A percentile compares a stretch with the other conserved stretches of the same genome.
These are phyloP conservation scores for Lepiota venenata DNA, from an alignment of 768 basidiomycete genomes.

Conservation along the genomic window DNA sequence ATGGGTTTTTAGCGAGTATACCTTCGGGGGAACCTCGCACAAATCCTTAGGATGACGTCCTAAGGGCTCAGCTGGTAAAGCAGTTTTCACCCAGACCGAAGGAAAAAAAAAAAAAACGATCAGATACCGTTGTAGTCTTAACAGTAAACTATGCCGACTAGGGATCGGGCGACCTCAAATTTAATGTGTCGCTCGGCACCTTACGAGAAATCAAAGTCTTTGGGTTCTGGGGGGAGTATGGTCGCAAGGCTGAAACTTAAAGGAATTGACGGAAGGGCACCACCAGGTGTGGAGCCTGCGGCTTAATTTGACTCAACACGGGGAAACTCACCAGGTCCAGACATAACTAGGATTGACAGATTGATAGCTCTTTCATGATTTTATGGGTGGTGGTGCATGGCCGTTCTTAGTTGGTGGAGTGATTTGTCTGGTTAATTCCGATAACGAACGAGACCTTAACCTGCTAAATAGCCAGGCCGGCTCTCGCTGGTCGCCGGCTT, in stretches of 20 bases:
- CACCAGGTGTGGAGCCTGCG: slow-evolving; percentile 68
- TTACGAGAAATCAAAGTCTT: slow-evolving; percentile 89
- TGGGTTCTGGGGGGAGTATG: slow-evolving; percentile 64
- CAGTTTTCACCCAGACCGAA: no score
- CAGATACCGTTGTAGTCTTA: slow-evolving; percentile 83
- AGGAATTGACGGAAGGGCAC: slow-evolving; percentile 84
- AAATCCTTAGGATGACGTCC: no score
- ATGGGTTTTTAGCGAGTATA: no score
- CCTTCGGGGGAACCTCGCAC: no score
- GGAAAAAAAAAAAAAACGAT: slow-evolving; percentile 49
- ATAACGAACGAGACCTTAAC: slow-evolving; percentile 94
- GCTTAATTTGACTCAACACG: slow-evolving; percentile 86
- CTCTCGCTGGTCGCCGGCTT: no score
- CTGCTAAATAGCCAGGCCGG: slow-evolving; percentile 89
- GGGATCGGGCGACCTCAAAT: slow-evolving; percentile 68
- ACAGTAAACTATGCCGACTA: slow-evolving; percentile 84
- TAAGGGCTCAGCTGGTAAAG: no score
- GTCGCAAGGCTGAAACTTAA: slow-evolving; percentile 68
- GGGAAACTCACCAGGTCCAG: slow-evolving; percentile 80
- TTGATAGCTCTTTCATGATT: slow-evolving; percentile 85
- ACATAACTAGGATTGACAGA: slow-evolving; percentile 77
- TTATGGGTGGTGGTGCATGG: slow-evolving; percentile 88
- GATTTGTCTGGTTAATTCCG: slow-evolving; percentile 97
- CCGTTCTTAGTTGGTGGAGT: slow-evolving; percentile 90
- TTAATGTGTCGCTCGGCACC: slow-evolving; percentile 73